A percentile compares a stretch with the other conserved stretches of the same genome.
These are phyloP conservation scores for Aspergillus udagawae DNA, from an alignment of 2,329 filamentous ascomycete genomes.

Conservation along the genomic window DNA sequence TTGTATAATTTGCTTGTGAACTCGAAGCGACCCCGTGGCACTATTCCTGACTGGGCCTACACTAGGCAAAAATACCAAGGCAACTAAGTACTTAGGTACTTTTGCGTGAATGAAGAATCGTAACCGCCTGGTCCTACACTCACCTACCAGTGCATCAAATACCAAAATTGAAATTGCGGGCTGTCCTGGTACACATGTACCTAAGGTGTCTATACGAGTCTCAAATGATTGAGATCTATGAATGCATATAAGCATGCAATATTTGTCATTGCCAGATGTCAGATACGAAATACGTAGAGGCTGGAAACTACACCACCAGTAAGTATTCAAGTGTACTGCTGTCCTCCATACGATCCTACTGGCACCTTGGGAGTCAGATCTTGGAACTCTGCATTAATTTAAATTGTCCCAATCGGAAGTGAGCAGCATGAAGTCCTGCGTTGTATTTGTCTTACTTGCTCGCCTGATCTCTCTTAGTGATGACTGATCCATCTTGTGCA, in stretches of 20 bases:
- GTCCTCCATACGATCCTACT: neutral
- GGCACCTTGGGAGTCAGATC: neutral
- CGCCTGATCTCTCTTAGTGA: neutral
- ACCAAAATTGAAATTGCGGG: too few species aligned
- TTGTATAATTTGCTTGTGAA: neutral
- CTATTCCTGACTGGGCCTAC: neutral
- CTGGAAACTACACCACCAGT: neutral
- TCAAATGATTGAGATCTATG: neutral
- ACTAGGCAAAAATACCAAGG: neutral
- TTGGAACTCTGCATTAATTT: neutral
- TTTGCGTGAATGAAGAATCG: too few species aligned
- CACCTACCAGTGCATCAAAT: too few species aligned
- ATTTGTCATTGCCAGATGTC: neutral
- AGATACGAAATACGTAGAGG: neutral
- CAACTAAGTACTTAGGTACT: neutral
- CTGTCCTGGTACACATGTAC: too few species aligned
- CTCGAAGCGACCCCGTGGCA: too few species aligned
- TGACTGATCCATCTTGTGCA: neutral
- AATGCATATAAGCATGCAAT: neutral
- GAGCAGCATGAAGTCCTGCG: neutral
- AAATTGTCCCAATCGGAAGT: neutral
- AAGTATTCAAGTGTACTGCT: neutral
- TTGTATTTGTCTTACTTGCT: neutral
- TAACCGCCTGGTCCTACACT: neutral
- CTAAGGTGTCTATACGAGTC: neutral